A percentile compares a stretch with the other conserved stretches of the same genome.
These are phyloP conservation scores for Leishmania lainsoni DNA, from an alignment of 208 protist genomes.

Conservation along the genomic window DNA sequence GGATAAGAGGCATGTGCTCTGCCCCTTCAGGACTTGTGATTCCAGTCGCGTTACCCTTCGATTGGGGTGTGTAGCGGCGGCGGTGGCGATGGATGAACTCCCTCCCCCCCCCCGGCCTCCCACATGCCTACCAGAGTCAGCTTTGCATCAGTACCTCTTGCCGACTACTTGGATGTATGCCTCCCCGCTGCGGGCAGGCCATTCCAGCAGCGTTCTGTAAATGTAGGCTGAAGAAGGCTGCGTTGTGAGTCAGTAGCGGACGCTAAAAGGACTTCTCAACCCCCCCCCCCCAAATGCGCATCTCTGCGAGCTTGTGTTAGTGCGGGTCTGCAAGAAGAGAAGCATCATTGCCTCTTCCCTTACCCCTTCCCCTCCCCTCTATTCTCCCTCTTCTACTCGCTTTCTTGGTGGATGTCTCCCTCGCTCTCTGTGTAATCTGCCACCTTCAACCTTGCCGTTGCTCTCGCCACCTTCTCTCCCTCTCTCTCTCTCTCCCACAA, in stretches of 20 bases:
- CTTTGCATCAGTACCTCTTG: background rate
- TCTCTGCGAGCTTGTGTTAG: background rate
- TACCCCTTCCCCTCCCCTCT: background rate
- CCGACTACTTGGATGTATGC: no score
- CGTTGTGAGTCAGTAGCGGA: background rate
- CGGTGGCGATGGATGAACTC: background rate
- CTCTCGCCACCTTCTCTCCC: background rate
- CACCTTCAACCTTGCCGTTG: background rate
- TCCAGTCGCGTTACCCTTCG: background rate
- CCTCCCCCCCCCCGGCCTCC: background rate
- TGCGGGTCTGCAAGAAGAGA: background rate
- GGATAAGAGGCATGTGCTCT: background rate
- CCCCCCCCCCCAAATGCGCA: background rate
- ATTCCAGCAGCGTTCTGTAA: background rate
- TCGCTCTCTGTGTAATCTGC: background rate
- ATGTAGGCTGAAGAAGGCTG: background rate
- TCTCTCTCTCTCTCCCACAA: background rate
- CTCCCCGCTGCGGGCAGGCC: background rate
- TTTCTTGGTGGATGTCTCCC: background rate
- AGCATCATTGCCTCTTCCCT: background rate
- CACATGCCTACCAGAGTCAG: background rate
- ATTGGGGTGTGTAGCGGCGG: constrained; percentile 11
- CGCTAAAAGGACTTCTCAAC: background rate
- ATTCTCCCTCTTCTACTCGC: background rate
- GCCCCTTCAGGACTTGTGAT: background rate